Evolutionary conservation across 306 rosid species (phyloP), one percentile per base, ranked within the genome.

Genomic region (Cyclanthera cordifolia): DNA sequence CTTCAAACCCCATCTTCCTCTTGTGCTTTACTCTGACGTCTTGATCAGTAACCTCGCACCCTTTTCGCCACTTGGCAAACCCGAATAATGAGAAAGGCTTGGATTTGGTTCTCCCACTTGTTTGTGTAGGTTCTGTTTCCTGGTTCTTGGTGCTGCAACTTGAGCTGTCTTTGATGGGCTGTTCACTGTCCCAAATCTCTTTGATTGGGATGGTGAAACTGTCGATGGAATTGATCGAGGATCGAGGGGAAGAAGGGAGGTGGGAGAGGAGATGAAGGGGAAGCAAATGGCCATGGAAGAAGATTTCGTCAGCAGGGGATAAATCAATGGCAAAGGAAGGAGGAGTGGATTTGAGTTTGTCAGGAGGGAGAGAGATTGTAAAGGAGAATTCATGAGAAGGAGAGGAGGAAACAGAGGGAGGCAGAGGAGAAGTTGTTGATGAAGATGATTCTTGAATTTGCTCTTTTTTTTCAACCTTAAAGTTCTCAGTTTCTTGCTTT

Each of bases 261-360:
- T 92, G 98, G 47, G 98, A 81, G 55, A 89, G 85, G 72, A 89
- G 86, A 50, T 87, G 98, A 14, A 92, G 87, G 19, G 98, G 98
- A 53, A 92, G 96, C 76, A 92, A 78, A 77, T 89, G 98, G 32
- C 98, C 98, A n/a, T 87, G 98, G 86, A 87, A 92, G 93, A 92
- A 92, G 69, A 92, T 92, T 77, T 92, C 98, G 43, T 92, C 98
- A 4, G 98, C 98, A 0, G 98, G 98, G 41, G 98, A 81, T 66
- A 92, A 72, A 75, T 92, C 98, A 45, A 85, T 76, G 58, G 97
- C 97, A 41, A 82, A 79, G 4, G 95, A 82, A 74, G 71, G 13
- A 10, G 85, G 64, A n/a, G 85, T 47, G 15, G 77, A 14, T 73
- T 74, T 79, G 79, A 82, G 30, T 66, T 78, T 74, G 19, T 25